These are phyloP conservation scores for Mycena maculata DNA, from an alignment of 768 basidiomycete species.

Conservation along the genomic window DNA sequence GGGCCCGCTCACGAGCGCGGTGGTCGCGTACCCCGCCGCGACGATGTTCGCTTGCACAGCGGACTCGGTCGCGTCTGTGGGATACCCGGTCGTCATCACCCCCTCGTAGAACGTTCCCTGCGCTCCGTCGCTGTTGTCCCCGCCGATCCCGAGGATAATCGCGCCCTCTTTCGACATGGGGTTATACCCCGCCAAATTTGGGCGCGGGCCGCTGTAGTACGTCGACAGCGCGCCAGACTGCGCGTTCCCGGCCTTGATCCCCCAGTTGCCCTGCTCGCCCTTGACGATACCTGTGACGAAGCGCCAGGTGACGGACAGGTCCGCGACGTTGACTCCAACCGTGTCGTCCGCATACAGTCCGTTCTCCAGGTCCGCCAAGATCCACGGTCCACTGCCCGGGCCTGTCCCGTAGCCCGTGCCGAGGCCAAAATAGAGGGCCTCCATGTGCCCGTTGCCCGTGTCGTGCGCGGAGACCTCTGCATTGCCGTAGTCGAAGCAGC, in stretches of 20 bases:
- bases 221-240: too few species aligned
- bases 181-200: constrained; percentile 25
- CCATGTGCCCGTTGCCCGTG: constrained; percentile 26
- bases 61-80: constrained; percentile 23
- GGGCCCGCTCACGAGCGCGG: constrained; percentile 19
- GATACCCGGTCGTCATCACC: constrained; percentile 23
- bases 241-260: too few species aligned
- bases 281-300: constrained; percentile 31
- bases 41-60: constrained; percentile 20
- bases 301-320: constrained; percentile 25
- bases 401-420: constrained; percentile 22
- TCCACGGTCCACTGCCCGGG: constrained; percentile 29
- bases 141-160: constrained; percentile 28
- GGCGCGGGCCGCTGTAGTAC: constrained; percentile 27
- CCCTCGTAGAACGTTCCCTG: constrained; percentile 27
- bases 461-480: constrained; percentile 23
- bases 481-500: constrained; percentile 33
- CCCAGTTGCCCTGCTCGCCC: too few species aligned
- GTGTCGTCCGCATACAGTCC: constrained; percentile 16
- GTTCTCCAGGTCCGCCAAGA: constrained; percentile 25
- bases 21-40: constrained; percentile 16
- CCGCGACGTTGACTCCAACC: constrained; percentile 9
- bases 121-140: constrained; percentile 19
- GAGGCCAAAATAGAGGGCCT: constrained; percentile 28
- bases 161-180: constrained; percentile 33